phyloP scores from a whole-genome alignment of 2,329 filamentous ascomycete species.

The Chaetothyriales sp. region DNA sequence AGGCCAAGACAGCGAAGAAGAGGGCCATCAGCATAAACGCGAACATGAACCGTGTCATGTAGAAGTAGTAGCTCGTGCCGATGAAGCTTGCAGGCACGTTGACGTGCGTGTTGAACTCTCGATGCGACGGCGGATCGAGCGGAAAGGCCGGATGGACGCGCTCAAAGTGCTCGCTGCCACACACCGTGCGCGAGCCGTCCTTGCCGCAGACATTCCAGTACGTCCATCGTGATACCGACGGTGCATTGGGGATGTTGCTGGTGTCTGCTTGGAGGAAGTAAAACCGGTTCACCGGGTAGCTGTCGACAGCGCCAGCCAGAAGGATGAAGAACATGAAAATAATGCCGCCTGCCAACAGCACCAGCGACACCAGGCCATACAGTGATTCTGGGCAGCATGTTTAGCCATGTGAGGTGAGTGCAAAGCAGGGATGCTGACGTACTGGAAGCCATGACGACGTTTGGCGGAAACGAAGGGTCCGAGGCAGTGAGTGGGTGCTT shows the following conservation, averaged over 20 bases:
- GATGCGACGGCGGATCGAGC: slow-evolving; percentile 44
- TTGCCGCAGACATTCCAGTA: slow-evolving; percentile 72
- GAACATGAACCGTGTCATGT: slow-evolving; percentile 84
- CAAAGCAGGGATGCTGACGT: slow-evolving; percentile 10
- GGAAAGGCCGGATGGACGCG: slow-evolving; percentile 48
- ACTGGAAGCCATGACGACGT: slow-evolving; percentile 21
- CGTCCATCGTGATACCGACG: slow-evolving; percentile 65
- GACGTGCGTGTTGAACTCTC: slow-evolving; percentile 45
- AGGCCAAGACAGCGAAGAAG: slow-evolving; percentile 49
- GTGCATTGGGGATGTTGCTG: slow-evolving; percentile 54
- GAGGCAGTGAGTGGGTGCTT: too few species aligned
- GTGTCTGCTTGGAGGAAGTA: slow-evolving; percentile 81
- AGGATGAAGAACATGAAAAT: slow-evolving; percentile 54
- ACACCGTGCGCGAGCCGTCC: slow-evolving; percentile 26
- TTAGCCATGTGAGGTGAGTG: not conserved
- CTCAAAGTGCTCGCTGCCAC: slow-evolving; percentile 50
- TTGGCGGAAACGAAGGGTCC: not conserved
- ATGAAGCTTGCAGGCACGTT: slow-evolving; percentile 43
- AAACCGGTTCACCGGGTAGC: slow-evolving; percentile 52
- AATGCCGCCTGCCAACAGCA: slow-evolving; percentile 49
- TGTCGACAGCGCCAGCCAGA: slow-evolving; percentile 44
- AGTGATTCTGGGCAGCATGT: slow-evolving; percentile 34
- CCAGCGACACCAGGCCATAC: slow-evolving; percentile 43
- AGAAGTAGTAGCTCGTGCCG: slow-evolving; percentile 57
- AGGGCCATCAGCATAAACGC: slow-evolving; percentile 77